Evolutionary conservation across 2,329 filamentous ascomycete genomes (phyloP), one percentile per base, ranked within the genome.

Genomic region (Stenocarpella maydis): DNA sequence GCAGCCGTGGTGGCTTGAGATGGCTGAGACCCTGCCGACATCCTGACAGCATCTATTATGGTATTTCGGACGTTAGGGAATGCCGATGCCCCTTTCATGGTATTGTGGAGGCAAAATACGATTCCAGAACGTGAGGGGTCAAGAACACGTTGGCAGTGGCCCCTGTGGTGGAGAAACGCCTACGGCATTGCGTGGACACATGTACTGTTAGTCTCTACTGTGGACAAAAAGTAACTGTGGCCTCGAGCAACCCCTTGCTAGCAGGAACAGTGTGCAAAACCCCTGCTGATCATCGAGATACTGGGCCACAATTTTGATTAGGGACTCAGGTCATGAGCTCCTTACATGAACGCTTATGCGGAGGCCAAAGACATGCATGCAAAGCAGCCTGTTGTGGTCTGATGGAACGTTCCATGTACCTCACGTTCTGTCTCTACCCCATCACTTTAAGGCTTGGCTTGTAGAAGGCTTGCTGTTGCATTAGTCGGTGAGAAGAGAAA

Each of bases 331-430:
- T 12, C 43, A 21, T 58, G 37, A n/a, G 24, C 54, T 37, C 58
- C 58, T 21, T 63, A 63, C 58, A 63, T 49, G 58, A 39, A 41
- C 41, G 47, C 65, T 49, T 24, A 67, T 67, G 65, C 54, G 39
- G 65, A 67, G 50, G 65, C 28, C 19, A 47, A 50, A 67, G 52
- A 58, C 65, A 58, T 67, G 52, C 45, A 55, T 67, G 17, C 12
- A 21, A 37, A 43, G 65, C 65, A 37, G 17, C 28, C 65, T 50
- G 49, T 47, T 4, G 41, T 60, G 15, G 41, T 4, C 10, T 41
- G 28, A 67, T 67, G 65, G 65, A 67, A 67, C 65, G 65, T 67
- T 67, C 49, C 65, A 67, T 67, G 65, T 31, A 58, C 41, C 31
- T 58, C 41, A 49, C 28, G 6, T 41, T 2, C 52, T 39, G 52